Base-by-base conservation (phyloP, 768 basidiomycete species). In the Porpolomopsis calyptriformis region DNA sequence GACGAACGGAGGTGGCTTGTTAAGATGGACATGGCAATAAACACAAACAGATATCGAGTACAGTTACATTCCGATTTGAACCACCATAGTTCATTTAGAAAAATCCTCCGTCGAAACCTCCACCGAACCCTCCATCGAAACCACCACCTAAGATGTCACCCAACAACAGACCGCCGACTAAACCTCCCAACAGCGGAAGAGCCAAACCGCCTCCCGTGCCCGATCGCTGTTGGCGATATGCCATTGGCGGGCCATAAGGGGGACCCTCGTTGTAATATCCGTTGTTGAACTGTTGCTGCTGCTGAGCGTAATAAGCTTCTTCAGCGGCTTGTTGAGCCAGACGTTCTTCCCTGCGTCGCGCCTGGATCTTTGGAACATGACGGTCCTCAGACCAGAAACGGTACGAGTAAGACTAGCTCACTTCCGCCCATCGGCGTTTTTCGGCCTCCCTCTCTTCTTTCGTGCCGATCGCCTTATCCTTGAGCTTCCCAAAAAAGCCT, bases 401-500 rank as follows among this genome's bases (percentile, higher is more conserved):
- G 9, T 11, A n/a, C 39, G 34, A 36, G 18, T 40, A 20, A 11
- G 12, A 26, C 35, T 29, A 12, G 33, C 55, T 43, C 43, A 63
- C 62, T 54, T 64, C 59, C 4, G 54, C 56, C 34, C 52, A 52
- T 40, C 53, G 49, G 18, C 49, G 48, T 53, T 52, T 65, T 22
- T 64, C 61, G 36, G 67, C 66, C 55, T 78, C 74, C 4, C 80
- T 65, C 58, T 82, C 79, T 53, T 81, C 79, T 57, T 76, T 78
- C 2, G 78, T 80, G 1, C 77, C 76, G 10, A 77, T 72, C 0
- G 76, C 66, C 55, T 76, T 79, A 53, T 82, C 79, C 55, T 79
- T 82, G 52, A 84, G 48, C 53, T 70, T 78, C 1, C 69, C 73
- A 51, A 85, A 67, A 50, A 83, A 65, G 0, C 80, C 74, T 22